Evolutionary conservation across 306 rosid genomes (phyloP).

Genomic region (Mimosa pudica): DNA sequence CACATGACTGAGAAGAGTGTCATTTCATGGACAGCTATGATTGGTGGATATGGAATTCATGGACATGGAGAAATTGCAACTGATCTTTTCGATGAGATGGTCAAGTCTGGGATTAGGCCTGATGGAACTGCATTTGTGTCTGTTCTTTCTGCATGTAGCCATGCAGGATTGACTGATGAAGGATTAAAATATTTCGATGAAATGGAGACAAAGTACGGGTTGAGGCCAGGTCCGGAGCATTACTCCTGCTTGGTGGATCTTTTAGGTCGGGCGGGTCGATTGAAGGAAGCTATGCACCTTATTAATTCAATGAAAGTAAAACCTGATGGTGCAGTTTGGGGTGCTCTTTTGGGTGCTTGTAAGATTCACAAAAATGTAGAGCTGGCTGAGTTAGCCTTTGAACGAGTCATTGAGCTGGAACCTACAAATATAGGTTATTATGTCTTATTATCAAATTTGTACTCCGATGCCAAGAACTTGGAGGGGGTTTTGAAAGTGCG

Average conservation of each 20-base stretch:
- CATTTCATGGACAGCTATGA: constrained; percentile 68
- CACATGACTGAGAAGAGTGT: constrained; percentile 41
- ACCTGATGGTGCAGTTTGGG: constrained; percentile 94
- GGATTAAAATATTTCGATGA: constrained; percentile 67
- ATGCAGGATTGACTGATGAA: constrained; percentile 73
- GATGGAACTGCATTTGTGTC: constrained; percentile 74
- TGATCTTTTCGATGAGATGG: constrained; percentile 73
- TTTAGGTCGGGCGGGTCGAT: constrained; percentile 79
- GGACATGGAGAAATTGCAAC: constrained; percentile 74
- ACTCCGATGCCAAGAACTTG: constrained; percentile 57
- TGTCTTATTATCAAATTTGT: constrained; percentile 76
- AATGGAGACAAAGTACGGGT: constrained; percentile 56
- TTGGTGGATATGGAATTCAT: constrained; percentile 88
- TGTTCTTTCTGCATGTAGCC: constrained; percentile 85
- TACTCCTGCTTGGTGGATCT: constrained; percentile 89
- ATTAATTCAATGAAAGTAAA: constrained; percentile 63
- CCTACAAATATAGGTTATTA: constrained; percentile 81
- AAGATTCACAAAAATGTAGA: constrained; percentile 71
- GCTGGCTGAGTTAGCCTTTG: constrained; percentile 79
- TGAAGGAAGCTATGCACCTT: constrained; percentile 65
- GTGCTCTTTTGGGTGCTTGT: constrained; percentile 92
- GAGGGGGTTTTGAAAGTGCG: constrained; percentile 73
- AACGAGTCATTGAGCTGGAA: constrained; percentile 63
- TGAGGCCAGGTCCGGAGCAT: constrained; percentile 77
- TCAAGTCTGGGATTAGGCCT: constrained; percentile 60